Evolutionary conservation across 1,284 basidiomycete species (phyloP), one percentile per base, ranked within the genome.

Genomic region (Cutaneotrichosporon arboriforme): DNA sequence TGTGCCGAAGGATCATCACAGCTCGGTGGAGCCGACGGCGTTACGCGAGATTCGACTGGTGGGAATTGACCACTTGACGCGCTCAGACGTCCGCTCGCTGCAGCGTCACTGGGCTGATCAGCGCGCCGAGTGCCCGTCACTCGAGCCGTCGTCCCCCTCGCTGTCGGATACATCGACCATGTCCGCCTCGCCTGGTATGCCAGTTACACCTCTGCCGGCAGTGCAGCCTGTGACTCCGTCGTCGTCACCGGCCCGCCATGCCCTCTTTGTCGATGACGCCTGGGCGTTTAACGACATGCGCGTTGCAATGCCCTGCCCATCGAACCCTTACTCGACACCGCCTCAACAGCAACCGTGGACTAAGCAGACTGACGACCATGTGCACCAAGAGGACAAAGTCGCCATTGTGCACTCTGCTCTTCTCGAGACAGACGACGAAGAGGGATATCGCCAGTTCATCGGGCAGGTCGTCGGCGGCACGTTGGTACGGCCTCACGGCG

Each of bases 401-500:
- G 51, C 65, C 31, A 61, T 72, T 31, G 46, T 65, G 15, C 68
- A 72, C 55, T 66, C 66, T 35, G 70, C 70, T 12, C 66, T 70
- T 20, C 55, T 72, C 10, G 70, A 72, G 52, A 64, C 57, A 14
- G 70, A 72, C 47, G 68, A 70, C 54, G 67, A 68, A 52, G 68
- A 58, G 21, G 70, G 70, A 10, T 72, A 72, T 44, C 58, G 70
- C 46, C 60, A 57, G 54, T 72, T 72, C 48, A 70, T 72, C 43
- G 67, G 66, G 10, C 64, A 69, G 49, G 65, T 70, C 4, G 61
- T 61, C 8, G 61, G 62, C 15, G 67, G 56, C 3, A 61, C 57
- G 17, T 37, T 62, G 26, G 26, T 31, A 31, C 26, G 26, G 26
- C 26, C 26, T 31, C 26, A 31, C 10, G 26, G 26, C 26, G 26